Evolutionary conservation across 495 filamentous ascomycete genomes (phyloP).

Genomic region (Annulohypoxylon bovei): DNA sequence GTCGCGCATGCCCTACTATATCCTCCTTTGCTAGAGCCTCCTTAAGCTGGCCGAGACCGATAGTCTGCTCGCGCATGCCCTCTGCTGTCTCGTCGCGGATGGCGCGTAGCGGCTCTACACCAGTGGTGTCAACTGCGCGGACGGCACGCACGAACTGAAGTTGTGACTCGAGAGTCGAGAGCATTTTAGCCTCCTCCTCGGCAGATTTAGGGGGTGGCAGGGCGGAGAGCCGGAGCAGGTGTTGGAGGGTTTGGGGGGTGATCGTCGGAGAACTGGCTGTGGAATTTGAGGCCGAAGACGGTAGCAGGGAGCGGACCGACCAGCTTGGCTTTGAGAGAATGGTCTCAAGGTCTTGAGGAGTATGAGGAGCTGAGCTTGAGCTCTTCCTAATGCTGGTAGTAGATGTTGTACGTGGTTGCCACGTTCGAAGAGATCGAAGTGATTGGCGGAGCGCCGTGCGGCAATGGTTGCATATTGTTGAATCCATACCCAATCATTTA

Average conservation of each 20-base stretch:
- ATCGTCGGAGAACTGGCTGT: conserved; percentile 56
- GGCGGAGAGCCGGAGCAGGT: conserved; percentile 90
- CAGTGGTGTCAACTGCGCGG: conserved; percentile 78
- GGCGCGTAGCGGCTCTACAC: conserved; percentile 74
- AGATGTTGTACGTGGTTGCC: conserved; percentile 25
- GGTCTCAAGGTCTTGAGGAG: conserved; percentile 6
- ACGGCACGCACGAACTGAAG: conserved; percentile 89
- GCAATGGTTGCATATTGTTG: conserved; percentile 39
- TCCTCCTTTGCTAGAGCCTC: conserved; percentile 55
- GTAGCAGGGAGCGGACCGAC: conserved; percentile 84
- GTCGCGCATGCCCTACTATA: conserved; percentile 52
- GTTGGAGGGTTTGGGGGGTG: conserved; percentile 66
- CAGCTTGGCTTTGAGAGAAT: conserved; percentile 80
- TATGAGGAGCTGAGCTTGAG: conserved; percentile 17
- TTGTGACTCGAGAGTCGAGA: conserved; percentile 80
- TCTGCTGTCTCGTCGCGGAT: conserved; percentile 82
- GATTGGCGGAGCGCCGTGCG: conserved; percentile 31
- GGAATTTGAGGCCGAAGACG: conserved; percentile 49
- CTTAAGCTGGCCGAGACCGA: conserved; percentile 52
- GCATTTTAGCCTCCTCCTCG: conserved; percentile 69
- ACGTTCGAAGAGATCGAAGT: conserved; percentile 25
- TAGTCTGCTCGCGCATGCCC: conserved; percentile 53
- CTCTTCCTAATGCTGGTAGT: conserved; percentile 5
- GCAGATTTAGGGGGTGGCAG: conserved; percentile 74
- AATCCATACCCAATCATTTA: conserved; percentile 31